Base-by-base conservation (phyloP, 805 yeast genomes). In the Limtongia smithiae region DNA sequence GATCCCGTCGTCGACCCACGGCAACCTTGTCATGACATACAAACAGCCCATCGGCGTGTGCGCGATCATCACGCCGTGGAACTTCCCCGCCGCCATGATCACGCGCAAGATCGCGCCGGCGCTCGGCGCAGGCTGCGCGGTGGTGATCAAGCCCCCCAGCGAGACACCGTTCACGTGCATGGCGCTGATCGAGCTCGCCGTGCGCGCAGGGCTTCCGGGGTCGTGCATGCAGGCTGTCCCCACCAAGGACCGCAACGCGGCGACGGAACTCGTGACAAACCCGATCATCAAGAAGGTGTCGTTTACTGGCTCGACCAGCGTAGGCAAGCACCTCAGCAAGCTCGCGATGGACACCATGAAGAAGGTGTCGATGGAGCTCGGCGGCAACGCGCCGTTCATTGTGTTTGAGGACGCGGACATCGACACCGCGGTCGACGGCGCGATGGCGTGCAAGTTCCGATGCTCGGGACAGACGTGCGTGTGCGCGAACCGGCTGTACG, bases 391-490 rank as follows among this genome's bases (percentile, higher is more conserved):
- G n/a, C 90, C 93, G 1, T 78, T 83, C 57, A 76, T 84, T 47
- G 81, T 84, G 1, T 84, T 84, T 64, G 81, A 82, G 44, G 90
- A 83, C 62, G 88, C 87, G 7, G 79, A 83, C 54, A 54, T 84
- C 20, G 83, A 80, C 51, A 67, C 69, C 36, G 91, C 91, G 0
- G 80, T 84, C 12, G 75, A 73, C 18, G 86, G 81, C 35, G 78
- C 85, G 2, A 65, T 83, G 55, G 79, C 76, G 7, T 77, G 81
- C 54, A 85, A 85, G 66, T 81, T 83, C 69, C 76, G 93, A 63
- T 82, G 83, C 33, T 76, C 83, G 35, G 93, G 93, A 53, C 93
- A 85, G 68, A 83, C 90, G 3, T 85, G 94, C 68, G 83, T 83
- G 32, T 50, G 55, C 24, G 55, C 56, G 3, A 50, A 54, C 37